phyloP scores from a whole-genome alignment of 345 rosid genomes.

The Eucalyptus camaldulensis region DNA sequence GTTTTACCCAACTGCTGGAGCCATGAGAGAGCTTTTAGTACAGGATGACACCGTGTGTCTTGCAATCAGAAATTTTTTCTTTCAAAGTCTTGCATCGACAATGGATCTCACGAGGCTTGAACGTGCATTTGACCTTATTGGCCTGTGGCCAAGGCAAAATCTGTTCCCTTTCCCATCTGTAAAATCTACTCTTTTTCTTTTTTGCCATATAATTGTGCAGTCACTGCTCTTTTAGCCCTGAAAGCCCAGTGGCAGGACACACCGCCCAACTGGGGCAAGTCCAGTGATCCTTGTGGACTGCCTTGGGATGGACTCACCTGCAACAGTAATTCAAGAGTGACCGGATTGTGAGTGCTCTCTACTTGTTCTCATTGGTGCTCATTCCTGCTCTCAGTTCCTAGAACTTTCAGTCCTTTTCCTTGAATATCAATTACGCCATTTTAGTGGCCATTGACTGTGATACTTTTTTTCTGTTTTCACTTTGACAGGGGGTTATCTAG shows the following conservation, averaged over 20 bases:
- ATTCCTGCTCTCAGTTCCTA: not conserved
- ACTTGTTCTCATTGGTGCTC: not conserved
- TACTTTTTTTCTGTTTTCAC: not conserved
- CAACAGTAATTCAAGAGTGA: slow-evolving; percentile 44
- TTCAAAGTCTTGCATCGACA: not conserved
- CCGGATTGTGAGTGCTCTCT: slow-evolving; percentile 49
- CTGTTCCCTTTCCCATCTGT: not conserved
- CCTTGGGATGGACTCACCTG: slow-evolving; percentile 95
- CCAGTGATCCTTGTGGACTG: slow-evolving; percentile 72
- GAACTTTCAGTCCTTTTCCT: not conserved
- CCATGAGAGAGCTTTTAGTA: not conserved
- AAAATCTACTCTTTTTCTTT: not conserved
- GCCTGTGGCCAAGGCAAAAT: not conserved
- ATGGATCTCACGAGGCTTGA: not conserved
- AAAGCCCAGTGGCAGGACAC: slow-evolving; percentile 63
- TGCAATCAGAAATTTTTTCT: not conserved
- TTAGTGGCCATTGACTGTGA: not conserved
- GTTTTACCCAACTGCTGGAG: not conserved
- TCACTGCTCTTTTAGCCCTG: slow-evolving; percentile 63
- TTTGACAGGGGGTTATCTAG: slow-evolving; percentile 65
- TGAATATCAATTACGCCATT: not conserved
- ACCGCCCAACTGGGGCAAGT: slow-evolving; percentile 66
- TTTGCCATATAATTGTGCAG: slow-evolving; percentile 12
- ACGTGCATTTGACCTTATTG: not conserved
- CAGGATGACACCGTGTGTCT: not conserved